Conservation (phyloP, 2,329 filamentous ascomycete species). For the Corinectria fuckeliana region DNA sequence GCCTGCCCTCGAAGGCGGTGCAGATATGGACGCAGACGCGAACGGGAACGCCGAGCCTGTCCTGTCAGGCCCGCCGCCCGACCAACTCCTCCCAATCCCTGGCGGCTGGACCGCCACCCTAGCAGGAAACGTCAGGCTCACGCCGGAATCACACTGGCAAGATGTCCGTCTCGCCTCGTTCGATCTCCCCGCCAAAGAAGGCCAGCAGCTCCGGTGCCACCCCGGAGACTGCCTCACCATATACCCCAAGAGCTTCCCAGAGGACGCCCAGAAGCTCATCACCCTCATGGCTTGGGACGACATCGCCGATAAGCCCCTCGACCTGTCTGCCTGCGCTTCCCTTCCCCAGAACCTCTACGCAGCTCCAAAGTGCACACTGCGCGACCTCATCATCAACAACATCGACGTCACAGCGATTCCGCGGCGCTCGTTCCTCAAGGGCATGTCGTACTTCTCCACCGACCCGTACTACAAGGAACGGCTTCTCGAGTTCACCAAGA, state of each 20-base stretch:
- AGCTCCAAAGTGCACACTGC: conserved; percentile 64
- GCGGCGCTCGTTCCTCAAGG: conserved; percentile 82
- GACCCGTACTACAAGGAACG: conserved; percentile 79
- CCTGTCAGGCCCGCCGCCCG: conserved; percentile 37
- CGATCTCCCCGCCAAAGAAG: conserved; percentile 45
- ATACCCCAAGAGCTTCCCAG: conserved; percentile 84
- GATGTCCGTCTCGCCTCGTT: conserved; percentile 86
- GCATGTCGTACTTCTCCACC: conserved; percentile 76
- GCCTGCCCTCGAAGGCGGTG: conserved; percentile 9
- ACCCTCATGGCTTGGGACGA: conserved; percentile 78
- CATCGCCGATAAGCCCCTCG: conserved; percentile 74
- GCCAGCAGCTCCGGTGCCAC: conserved; percentile 47
- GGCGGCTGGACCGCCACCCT: conserved; percentile 64
- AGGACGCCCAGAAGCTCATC: conserved; percentile 81
- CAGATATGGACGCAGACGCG: conserved; percentile 7
- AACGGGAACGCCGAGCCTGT: conserved; percentile 23
- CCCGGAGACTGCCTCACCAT: conserved; percentile 85
- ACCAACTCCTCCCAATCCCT: conserved; percentile 60
- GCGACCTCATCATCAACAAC: conserved; percentile 79
- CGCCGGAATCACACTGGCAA: conserved; percentile 83
- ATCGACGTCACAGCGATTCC: conserved; percentile 92
- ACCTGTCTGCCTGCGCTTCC: conserved; percentile 49
- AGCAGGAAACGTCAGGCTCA: conserved; percentile 73
- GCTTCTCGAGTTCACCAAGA: conserved; percentile 81
- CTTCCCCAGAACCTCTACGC: conserved; percentile 46